Evolutionary conservation across 2,329 filamentous ascomycete genomes (phyloP), one percentile per base, ranked within the genome.

Genomic region (Bipolaris cookei): DNA sequence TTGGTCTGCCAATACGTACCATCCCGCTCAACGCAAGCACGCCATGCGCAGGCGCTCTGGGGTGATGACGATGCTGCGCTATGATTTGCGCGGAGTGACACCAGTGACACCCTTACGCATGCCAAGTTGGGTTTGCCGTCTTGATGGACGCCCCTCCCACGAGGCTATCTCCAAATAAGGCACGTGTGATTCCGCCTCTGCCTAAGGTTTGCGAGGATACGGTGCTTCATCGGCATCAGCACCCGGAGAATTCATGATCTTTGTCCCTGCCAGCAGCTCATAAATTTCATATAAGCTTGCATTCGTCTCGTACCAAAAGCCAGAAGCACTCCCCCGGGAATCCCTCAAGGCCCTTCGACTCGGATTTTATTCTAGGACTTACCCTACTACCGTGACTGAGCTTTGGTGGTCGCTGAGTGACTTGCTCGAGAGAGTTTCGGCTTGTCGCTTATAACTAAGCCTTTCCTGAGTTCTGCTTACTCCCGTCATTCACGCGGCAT

Each of bases 81-180:
- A 45, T 69, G 67, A 69, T 56, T 68, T 66, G 65, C 62, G 56
- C 60, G 32, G 49, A 61, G 44, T 52, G 32, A 41, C 18, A 50
- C 50, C 44, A 58, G 38, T 56, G 49, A 42, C 34, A 38, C 35
- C 50, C 56, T 51, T 56, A 59, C 62, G 63, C 65, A 20, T 45
- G 66, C 68, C 66, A 70, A 68, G 63, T 52, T 35, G 34, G 49
- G 44, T 49, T 48, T 57, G 51, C 59, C 56, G 59, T 53, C 56
- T 62, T 59, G 48, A 58, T 56, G 46, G 41, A 43, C 56, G 53
- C 58, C 55, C 48, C 50, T 43, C 51, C 55, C 59, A 62, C 60
- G 57, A 59, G 32, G 47, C 49, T 56, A 28, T 47, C 56, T 54
- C 53, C 18, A 55, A 38, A 64, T 57, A 64, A 52, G 58, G 55